phyloP scores from a whole-genome alignment of 2,329 filamentous ascomycete species.

The Claviceps quebecensis region DNA sequence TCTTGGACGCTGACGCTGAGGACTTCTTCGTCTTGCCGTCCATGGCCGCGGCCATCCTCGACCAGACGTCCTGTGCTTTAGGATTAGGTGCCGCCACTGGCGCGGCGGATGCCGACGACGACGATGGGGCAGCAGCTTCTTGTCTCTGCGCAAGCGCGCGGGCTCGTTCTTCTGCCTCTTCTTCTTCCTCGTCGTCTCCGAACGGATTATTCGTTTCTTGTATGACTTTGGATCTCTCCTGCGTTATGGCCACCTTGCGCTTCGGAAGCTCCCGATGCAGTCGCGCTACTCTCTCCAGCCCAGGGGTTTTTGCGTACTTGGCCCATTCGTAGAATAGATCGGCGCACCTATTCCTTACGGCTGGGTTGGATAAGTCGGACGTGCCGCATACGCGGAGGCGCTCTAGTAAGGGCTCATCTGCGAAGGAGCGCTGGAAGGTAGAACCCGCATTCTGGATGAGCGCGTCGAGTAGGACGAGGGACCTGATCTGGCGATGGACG shows the following conservation, averaged over 20 bases:
- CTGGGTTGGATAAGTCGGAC: conserved; percentile 67
- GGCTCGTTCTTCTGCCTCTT: conserved; percentile 35
- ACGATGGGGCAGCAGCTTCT: conserved; percentile 10
- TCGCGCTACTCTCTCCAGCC: conserved; percentile 64
- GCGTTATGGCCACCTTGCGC: conserved; percentile 56
- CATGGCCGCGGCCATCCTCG: neutral
- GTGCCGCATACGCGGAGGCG: conserved; percentile 77
- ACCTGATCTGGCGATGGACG: conserved; percentile 79
- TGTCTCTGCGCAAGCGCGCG: conserved; percentile 14
- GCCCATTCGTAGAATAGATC: conserved; percentile 82
- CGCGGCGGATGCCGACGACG: neutral
- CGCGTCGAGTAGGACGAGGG: conserved; percentile 78
- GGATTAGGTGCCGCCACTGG: neutral
- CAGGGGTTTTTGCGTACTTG: conserved; percentile 67
- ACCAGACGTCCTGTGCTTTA: neutral
- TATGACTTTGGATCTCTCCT: conserved; percentile 71
- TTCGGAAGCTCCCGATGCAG: conserved; percentile 57
- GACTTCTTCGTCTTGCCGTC: conserved; percentile 20
- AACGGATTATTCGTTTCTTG: conserved; percentile 67
- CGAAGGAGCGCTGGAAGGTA: conserved; percentile 74
- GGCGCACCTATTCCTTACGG: conserved; percentile 80
- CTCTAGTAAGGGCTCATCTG: conserved; percentile 83
- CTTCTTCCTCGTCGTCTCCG: conserved; percentile 50
- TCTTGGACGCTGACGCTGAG: neutral
- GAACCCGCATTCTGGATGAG: conserved; percentile 88